Evolutionary conservation across 495 filamentous ascomycete genomes (phyloP), one percentile per base, ranked within the genome.

Genomic region (Aspergillus sclerotiicarbonarius): DNA sequence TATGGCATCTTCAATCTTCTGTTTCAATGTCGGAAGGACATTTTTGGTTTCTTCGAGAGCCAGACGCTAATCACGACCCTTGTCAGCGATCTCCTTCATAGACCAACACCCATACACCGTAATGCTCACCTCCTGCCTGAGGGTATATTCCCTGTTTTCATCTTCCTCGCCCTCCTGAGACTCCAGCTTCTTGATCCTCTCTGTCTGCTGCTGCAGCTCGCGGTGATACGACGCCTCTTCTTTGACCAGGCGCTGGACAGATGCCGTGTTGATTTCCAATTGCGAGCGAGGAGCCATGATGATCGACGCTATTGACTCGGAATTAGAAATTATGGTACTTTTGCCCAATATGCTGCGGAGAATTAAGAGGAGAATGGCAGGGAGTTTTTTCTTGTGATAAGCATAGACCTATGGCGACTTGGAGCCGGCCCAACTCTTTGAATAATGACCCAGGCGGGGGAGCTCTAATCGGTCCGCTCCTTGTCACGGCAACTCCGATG

Each of bases 181-280:
- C 63, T 71, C 71, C 15, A 91, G 76, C 73, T 88, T 86, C 75
- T 83, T 72, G 39, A 97, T 80, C 43, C 87, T 85, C 57, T 78
- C 78, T 54, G 87, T 80, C 64, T 97, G 91, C 56, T 84, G 72
- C 57, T 80, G 74, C 19, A 90, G 80, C 67, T 98, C 94, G 62
- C 87, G 86, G 73, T 91, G 89, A 76, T 98, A 97, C 69, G 85
- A 91, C 33, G 80, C 78, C 67, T 96, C 91, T 71, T 98, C 94
- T 71, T 96, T 96, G 54, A 96, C 83, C 50, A 97, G 80, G 53
- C 93, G 90, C 62, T 83, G 76, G 63, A 97, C 80, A 19, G 87
- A 82, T 47, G 84, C 83, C 16, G 88, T 92, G 49, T 83, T 80
- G 62, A 94, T 90, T 47, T 83, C 75, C 57, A 96, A 80, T 62